Conservation (phyloP, 768 basidiomycete genomes). For the Podaxis sp. region DNA sequence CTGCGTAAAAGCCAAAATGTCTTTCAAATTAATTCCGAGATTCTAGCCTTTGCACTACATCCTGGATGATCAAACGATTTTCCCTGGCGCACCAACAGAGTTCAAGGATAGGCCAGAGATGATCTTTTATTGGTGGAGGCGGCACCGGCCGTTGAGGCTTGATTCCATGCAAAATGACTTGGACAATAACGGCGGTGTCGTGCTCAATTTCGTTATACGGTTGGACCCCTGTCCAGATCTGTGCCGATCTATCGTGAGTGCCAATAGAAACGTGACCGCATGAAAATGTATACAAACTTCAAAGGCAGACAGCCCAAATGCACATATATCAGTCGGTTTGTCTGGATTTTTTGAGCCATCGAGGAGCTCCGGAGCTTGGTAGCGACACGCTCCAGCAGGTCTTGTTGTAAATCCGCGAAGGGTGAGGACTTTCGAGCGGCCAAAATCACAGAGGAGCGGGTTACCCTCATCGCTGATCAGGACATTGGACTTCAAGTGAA, state of each 20-base stretch:
- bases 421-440: constrained; percentile 17
- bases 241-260: too few species aligned
- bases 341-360: not conserved
- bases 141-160: not conserved
- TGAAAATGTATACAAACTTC: not conserved
- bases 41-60: too few species aligned
- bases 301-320: not conserved
- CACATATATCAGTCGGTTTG: constrained; percentile 21
- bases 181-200: not conserved
- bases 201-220: not conserved
- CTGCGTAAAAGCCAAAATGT: too few species aligned
- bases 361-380: constrained; percentile 21
- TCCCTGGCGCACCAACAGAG: not conserved
- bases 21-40: too few species aligned
- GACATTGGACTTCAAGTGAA: constrained; percentile 17
- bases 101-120: not conserved
- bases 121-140: not conserved
- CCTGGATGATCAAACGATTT: not conserved
- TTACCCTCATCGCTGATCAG: constrained; percentile 15
- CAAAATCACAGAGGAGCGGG: constrained; percentile 21
- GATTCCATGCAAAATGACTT: not conserved
- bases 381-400: constrained; percentile 14
- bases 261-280: too few species aligned
- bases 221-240: not conserved
- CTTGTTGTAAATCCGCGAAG: constrained; percentile 19